Evolutionary conservation across 2,329 filamentous ascomycete species (phyloP), one percentile per base, ranked within the genome.

Genomic region (Aotearoamyces nothofagi): DNA sequence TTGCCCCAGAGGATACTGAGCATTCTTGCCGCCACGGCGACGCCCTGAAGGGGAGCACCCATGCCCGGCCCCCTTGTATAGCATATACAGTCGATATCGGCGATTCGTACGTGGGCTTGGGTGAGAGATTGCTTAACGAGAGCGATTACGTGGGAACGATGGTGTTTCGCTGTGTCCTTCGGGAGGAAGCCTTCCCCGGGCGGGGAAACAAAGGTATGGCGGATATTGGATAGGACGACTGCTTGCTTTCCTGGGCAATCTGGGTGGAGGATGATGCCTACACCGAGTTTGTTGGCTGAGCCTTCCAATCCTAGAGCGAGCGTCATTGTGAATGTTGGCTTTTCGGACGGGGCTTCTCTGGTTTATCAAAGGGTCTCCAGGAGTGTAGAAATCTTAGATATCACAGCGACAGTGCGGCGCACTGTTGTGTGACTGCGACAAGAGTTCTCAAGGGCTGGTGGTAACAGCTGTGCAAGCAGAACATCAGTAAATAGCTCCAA

Each of bases 21-120:
- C 37, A 80, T 82, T 35, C 90, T 69, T 12, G 86, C 90, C 1
- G 76, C 86, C 19, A 96, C 61, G 17, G 87, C 87, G 9, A 92
- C 83, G 36, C 76, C 75, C 37, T 86, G 79, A 15, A 98, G 63
- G 5, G 90, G 90, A 22, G 83, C 87, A 33, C 90, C 90, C 90
- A 98, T 98, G 0, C 90, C 90, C 0, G 90, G 90, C 0, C 90
- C 90, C 49, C 80, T 78, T 2, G 90, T 98, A 58, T 87, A 98
- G 65, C 86, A 94, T 43, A 98, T 78, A 55, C 84, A 93, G 54
- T 87, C 75, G 25, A 98, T 66, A 49, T 92, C 77, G 9, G 58
- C 46, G 9, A 74, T 54, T 1, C 53, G 44, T 3, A 81, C 50
- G 12, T 58, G 57, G 0, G 87, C 82, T 40, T 78, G 73, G 33